Evolutionary conservation across 208 protist species (phyloP).

Genomic region (Trypanosoma melophagium): DNA sequence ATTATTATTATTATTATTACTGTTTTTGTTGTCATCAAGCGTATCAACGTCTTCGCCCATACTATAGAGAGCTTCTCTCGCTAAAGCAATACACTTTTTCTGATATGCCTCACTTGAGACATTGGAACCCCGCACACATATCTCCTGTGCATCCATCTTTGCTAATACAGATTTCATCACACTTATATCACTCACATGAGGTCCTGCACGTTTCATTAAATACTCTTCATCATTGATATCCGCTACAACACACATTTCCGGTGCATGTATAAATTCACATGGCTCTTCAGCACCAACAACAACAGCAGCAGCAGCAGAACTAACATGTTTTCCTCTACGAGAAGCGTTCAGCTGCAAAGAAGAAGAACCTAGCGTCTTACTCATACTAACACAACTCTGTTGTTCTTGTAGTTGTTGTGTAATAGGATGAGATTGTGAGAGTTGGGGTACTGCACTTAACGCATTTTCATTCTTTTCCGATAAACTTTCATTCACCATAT

Average conservation of each 20-base stretch:
- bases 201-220: constrained; percentile 44
- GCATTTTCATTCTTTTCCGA: not conserved
- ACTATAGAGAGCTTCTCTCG: constrained; percentile 12
- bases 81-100: constrained; percentile 15
- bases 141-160: constrained; percentile 20
- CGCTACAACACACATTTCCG: constrained; percentile 48
- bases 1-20: not conserved
- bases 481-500: not conserved
- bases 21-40: not conserved
- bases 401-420: not conserved
- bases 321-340: not conserved
- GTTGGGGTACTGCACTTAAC: not conserved
- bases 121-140: constrained; percentile 14
- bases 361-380: not conserved
- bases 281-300: not conserved
- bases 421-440: not conserved
- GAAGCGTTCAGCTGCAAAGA: not conserved
- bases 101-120: constrained; percentile 26
- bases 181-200: constrained; percentile 22
- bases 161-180: constrained; percentile 18
- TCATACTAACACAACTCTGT: not conserved
- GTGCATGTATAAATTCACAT: constrained; percentile 42
- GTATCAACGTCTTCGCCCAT: not conserved
- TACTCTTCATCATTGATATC: constrained; percentile 86
- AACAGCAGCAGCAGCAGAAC: not conserved